Conservation (phyloP, 73 alveolate species). For the Uronychia binucleata region DNA sequence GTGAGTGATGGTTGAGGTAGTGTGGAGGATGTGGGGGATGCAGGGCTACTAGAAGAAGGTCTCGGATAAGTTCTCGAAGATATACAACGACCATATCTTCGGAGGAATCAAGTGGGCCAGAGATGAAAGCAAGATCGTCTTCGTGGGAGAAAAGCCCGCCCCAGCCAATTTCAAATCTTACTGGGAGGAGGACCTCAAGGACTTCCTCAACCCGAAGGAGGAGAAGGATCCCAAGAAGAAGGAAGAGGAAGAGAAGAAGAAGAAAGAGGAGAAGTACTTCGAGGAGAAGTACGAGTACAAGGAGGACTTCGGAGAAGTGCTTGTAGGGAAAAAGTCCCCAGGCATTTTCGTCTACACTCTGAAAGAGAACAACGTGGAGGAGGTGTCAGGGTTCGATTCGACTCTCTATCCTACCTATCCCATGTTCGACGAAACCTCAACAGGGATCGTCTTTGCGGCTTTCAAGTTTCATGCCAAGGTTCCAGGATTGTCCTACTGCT, state of each 20-base stretch:
- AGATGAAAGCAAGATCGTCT: conserved; percentile 37
- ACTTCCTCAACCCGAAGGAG: not conserved
- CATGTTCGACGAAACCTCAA: conserved; percentile 45
- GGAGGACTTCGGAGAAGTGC: conserved; percentile 58
- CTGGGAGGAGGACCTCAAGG: conserved; percentile 39
- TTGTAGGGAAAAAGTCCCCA: conserved; percentile 34
- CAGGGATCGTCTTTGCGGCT: conserved; percentile 49
- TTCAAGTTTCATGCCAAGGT: conserved; percentile 8
- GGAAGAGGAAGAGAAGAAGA: conserved; percentile 13
- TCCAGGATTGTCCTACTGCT: conserved; percentile 48
- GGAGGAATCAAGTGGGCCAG: conserved; percentile 63
- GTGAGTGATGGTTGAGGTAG: too few species aligned
- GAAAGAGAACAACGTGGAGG: conserved; percentile 7
- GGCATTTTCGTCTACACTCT: conserved; percentile 27
- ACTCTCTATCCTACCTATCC: conserved; percentile 44
- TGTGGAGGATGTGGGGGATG: too few species aligned
- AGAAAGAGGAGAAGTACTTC: conserved; percentile 11
- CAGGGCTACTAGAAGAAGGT: too few species aligned
- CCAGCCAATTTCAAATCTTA: conserved; percentile 31
- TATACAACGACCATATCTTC: conserved; percentile 53
- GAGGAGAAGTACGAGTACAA: conserved; percentile 26
- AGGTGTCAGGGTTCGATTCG: conserved; percentile 6
- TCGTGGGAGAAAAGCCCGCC: conserved; percentile 58
- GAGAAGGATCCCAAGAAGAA: conserved; percentile 28
- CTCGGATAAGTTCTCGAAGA: not conserved